Evolutionary conservation across 768 basidiomycete genomes (phyloP), one percentile per base, ranked within the genome.

Genomic region (Cubamyces lactineus): DNA sequence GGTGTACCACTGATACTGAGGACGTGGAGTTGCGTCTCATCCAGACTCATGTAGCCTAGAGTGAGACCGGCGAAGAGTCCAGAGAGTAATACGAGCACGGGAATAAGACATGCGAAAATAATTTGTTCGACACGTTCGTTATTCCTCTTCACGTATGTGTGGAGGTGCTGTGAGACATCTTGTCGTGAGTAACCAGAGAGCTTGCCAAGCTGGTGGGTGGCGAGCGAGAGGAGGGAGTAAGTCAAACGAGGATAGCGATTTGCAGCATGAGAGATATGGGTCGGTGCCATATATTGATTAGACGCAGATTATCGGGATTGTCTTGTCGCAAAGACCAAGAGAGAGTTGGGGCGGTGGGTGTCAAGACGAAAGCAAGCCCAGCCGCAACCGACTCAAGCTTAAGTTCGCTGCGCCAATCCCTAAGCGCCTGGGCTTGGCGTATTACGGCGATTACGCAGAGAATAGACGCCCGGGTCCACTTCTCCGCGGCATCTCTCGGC

Each of bases 31-130:
- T 94, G 91, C 45, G 92, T 93, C 73, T 89, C 89, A 74, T 94
- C 92, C 73, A 94, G 80, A 69, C 87, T 89, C 88, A 94, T 92
- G 73, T 91, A 94, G 23, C 92, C 92, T 41, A 94, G 78, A 53
- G 92, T 94, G 66, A 93, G 77, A 70, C 92, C 89, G 76, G 91
- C 91, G 80, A 94, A 92, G 42, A 92, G 70, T 67, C 91, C 92
- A 50, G 88, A 92, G 57, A 87, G 70, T 39, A 91, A 72, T 40
- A 93, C 92, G 64, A 92, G 85, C 17, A 92, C 70, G 45, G 92
- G 91, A 21, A 93, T 92, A 70, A 93, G 85, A 63, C 69, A 69
- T 13, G 77, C 79, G 56, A 78, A 79, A 53, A 76, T 71, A 59
- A 78, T 73, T 64, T 73, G 74, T 46, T 77, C 62, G 12, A 64